Conservation (phyloP, 2,329 filamentous ascomycete species). For the Cryphonectria carpinicola region DNA sequence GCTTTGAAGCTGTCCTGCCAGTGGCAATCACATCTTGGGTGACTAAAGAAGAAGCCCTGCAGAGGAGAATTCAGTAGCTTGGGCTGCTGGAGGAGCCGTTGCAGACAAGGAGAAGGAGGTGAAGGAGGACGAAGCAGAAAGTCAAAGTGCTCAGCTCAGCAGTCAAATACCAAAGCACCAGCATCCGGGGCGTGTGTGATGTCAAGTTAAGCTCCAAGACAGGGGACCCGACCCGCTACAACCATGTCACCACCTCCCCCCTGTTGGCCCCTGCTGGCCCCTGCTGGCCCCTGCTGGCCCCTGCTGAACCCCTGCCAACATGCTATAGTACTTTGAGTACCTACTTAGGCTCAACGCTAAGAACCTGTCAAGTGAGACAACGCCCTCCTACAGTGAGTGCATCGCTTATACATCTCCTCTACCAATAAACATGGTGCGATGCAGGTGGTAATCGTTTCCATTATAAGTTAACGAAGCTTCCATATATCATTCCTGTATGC, state of each 20-base stretch:
- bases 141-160: background rate
- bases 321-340: background rate
- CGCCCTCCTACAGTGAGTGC: no score
- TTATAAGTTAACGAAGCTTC: no score
- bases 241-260: background rate
- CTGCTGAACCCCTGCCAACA: background rate
- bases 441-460: no score
- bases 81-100: background rate
- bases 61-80: background rate
- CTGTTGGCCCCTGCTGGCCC: background rate
- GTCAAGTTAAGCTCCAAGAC: slow-evolving; percentile 24
- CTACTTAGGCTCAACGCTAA: background rate
- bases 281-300: background rate
- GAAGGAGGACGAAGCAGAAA: slow-evolving; percentile 1
- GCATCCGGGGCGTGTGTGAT: no score
- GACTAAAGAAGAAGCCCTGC: background rate
- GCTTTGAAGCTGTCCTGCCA: slow-evolving; percentile 18
- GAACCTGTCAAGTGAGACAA: background rate
- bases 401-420: background rate
- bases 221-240: slow-evolving; percentile 6
- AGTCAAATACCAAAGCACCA: background rate
- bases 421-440: no score
- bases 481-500: no score
- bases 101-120: no score
- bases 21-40: slow-evolving; percentile 25